Percentiles rank a stretch among this genome's conserved stretches.
phyloP scores from a whole-genome alignment of 169 alveolate genomes.

The Plasmodium relictum region DNA sequence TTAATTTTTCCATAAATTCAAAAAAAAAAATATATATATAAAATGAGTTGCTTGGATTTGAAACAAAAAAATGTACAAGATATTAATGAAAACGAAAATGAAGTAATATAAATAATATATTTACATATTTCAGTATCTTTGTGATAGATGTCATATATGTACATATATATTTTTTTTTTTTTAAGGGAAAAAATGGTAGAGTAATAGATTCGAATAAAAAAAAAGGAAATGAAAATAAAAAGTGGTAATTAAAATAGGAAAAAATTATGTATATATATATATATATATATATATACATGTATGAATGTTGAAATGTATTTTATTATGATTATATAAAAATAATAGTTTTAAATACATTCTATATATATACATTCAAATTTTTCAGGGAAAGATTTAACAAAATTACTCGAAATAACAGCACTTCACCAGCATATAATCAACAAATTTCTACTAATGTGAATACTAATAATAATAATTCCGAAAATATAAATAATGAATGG shows the following conservation, averaged over 20 bases:
- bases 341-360: neutral
- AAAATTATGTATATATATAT: neutral
- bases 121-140: neutral
- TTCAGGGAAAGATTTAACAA: conserved; percentile 2
- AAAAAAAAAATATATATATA: conserved; percentile 3
- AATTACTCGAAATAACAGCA: conserved; percentile 7
- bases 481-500: conserved; percentile 21
- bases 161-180: conserved; percentile 7
- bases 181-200: conserved; percentile 26
- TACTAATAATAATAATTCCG: conserved; percentile 15
- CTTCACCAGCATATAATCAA: conserved; percentile 6
- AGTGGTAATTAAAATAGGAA: conserved; percentile 22
- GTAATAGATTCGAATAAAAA: conserved; percentile 14
- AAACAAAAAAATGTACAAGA: conserved; percentile 49
- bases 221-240: conserved; percentile 29
- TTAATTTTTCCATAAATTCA: too few species aligned
- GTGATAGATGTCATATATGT: neutral
- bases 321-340: neutral
- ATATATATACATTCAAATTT: too few species aligned
- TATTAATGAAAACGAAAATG: conserved; percentile 44
- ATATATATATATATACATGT: conserved; percentile 2
- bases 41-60: conserved; percentile 68
- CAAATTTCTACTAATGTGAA: conserved; percentile 1
- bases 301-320: neutral
- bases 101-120: conserved; percentile 14